Base-by-base conservation (phyloP, 2,329 filamentous ascomycete genomes). In the Cyclaneusma minus region DNA sequence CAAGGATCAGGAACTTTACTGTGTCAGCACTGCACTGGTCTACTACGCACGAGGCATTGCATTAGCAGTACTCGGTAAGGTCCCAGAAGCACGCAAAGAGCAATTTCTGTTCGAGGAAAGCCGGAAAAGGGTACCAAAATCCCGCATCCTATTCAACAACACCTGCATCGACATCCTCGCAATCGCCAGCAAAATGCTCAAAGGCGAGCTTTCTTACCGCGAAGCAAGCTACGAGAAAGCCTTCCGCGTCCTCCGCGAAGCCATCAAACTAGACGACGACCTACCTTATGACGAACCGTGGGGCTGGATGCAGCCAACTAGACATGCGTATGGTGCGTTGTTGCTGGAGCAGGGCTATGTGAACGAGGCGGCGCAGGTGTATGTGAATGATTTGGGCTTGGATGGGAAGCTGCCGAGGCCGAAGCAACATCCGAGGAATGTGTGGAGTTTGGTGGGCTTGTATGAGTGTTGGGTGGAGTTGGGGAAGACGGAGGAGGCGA, bases 301-400 rank as follows among this genome's bases (percentile, higher is more conserved):
- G 76, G 73, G 72, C 0, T 83, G 77, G 76, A 81, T 83, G 75
- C 72, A 79, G 42, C 77, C 77, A 0, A 65, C 68, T 0, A 57
- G 75, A 3, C 77, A 83, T 45, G 76, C 76, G 0, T 74, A 74
- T 26, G 76, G 70, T 2, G 77, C 76, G 0, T 53, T 84, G 3
- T 44, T 80, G 16, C 55, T 80, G 8, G 77, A 83, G 41, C 74
- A 77, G 40, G 68, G 63, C 0, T 52, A 52, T n/a, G 51, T 64
- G 0, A 56, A 63, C 13, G 55, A 74, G 25, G 71, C 73, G 0
- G 49, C 58, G 3, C 54, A 43, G 1, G 60, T 70, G 1, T 80
- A 79, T 35, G 52, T 49, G 12, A 68, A 67, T 0, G 72, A 79
- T 38, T 44, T 79, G 9, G 73, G 73, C 0, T 40, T 73, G 9